Evolutionary conservation across 2,329 filamentous ascomycete genomes (phyloP).

Genomic region (Penicillium sumatraense): DNA sequence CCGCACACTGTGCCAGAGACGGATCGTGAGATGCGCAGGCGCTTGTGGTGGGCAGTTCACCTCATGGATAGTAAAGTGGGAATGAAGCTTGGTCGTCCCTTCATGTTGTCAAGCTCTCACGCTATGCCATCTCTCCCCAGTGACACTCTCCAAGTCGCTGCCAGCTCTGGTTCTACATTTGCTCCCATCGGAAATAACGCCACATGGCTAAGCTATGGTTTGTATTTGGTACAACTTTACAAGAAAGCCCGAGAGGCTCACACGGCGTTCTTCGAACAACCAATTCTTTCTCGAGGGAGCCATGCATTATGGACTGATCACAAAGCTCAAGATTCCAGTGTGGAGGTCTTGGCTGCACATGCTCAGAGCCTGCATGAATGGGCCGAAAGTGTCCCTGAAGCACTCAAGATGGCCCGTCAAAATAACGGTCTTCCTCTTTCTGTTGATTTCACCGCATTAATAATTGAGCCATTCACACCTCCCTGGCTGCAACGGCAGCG

Average conservation of each 20-base stretch:
- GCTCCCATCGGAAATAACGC: constrained; percentile 23
- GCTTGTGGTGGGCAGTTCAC: constrained; percentile 60
- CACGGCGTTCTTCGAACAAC: constrained; percentile 20
- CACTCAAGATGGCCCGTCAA: constrained; percentile 44
- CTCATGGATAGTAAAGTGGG: constrained; percentile 50
- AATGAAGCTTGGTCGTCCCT: constrained; percentile 28
- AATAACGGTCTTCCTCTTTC: constrained; percentile 42
- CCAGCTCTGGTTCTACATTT: constrained; percentile 19
- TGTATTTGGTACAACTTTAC: constrained; percentile 20
- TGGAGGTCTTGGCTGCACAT: constrained; percentile 33
- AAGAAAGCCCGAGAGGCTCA: constrained; percentile 14
- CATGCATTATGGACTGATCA: constrained; percentile 37
- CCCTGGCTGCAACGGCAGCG: constrained; percentile 50
- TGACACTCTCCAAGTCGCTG: constrained; percentile 16
- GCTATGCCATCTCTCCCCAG: constrained; percentile 36
- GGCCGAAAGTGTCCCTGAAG: constrained; percentile 41
- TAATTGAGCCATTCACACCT: constrained; percentile 43
- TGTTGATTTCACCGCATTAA: constrained; percentile 40
- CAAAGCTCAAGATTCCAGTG: constrained; percentile 34
- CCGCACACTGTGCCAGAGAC: constrained; percentile 34
- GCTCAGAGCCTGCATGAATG: constrained; percentile 36
- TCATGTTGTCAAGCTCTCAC: constrained; percentile 37
- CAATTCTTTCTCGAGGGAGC: constrained; percentile 18
- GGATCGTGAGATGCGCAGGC: constrained; percentile 52
- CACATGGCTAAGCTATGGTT: constrained; percentile 24